Evolutionary conservation across 2,329 filamentous ascomycete genomes (phyloP), one percentile per base, ranked within the genome.

Genomic region (Arthrobotrys sinensis): DNA sequence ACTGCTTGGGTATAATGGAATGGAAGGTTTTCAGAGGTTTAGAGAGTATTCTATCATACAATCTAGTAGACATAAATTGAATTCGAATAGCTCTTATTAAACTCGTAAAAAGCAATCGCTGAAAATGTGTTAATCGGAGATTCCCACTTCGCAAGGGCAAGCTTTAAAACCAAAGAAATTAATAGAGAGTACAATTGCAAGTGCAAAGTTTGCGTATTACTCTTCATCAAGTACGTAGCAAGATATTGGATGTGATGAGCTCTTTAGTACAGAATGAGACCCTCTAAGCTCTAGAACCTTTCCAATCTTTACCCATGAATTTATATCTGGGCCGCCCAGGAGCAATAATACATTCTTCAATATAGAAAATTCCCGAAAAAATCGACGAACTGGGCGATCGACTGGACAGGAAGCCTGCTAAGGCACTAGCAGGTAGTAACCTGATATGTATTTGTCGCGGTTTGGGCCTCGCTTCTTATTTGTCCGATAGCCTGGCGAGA

Each of bases 401-500:
- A n/a, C n/a, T n/a, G n/a, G n/a, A n/a, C n/a, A n/a, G n/a, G 24
- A 4, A 28, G 4, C 4, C 24, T 2, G 24, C 24, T 28, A 4
- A 4, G 24, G 2, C 24, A 4, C 16, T 5, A 46, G 16, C 14
- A 21, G 16, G 0, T 48, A 48, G 16, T 21, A 11, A 19, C 21
- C 4, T 19, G 43, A 48, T 3, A 19, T 2, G 5, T 16, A 52
- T 52, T 34, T 55, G 28, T 21, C 38, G 11, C 43, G n/a, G 36
- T 24, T 16, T 6, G 55, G 1, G 34, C n/a, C 34, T 43, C 36
- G 16, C 14, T 43, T 28, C 21, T 3, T 1, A 4, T 6, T 10
- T 60, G 55, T 10, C 16, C 3, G 36, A 16, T 16, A 16, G 38
- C 36, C 36, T 60, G 55, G 10, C 55, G 55, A 28, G 55, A 40